phyloP scores from a whole-genome alignment of 1,139 yeast species.

The Lodderomyces jiufengensis region DNA sequence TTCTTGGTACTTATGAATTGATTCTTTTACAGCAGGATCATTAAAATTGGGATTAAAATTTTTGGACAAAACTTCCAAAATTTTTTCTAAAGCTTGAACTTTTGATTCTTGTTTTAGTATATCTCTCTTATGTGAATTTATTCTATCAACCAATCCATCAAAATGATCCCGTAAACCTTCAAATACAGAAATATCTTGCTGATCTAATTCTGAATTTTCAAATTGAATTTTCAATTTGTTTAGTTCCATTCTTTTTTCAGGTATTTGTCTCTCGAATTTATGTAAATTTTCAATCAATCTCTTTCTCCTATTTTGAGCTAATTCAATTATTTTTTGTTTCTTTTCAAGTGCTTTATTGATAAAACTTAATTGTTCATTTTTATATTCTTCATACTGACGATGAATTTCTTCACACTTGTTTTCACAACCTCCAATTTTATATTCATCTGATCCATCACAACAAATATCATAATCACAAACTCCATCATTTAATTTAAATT shows the following conservation, averaged over 20 bases:
- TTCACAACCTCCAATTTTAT: conserved; percentile 44
- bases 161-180: conserved; percentile 19
- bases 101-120: conserved; percentile 17
- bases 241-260: conserved; percentile 23
- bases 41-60: conserved; percentile 87
- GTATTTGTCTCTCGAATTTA: conserved; percentile 24
- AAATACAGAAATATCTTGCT: conserved; percentile 16
- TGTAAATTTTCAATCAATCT: conserved; percentile 25
- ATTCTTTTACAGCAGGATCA: conserved; percentile 79
- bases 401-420: conserved; percentile 53
- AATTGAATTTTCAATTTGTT: conserved; percentile 9
- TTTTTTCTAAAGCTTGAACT: conserved; percentile 33
- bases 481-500: conserved; percentile 78
- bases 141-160: conserved; percentile 11
- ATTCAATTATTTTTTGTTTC: conserved; percentile 23
- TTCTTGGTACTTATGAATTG: conserved; percentile 60
- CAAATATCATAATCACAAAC: conserved; percentile 86
- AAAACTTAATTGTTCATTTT: conserved; percentile 14
- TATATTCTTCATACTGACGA: conserved; percentile 26
- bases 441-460: conserved; percentile 95
- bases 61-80: conserved; percentile 44
- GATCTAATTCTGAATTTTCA: conserved; percentile 12
- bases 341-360: conserved; percentile 21
- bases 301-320: conserved; percentile 20
- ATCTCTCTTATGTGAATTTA: conserved; percentile 9